Evolutionary conservation across 1,284 basidiomycete species (phyloP), one percentile per base, ranked within the genome.

Genomic region (Schizophyllum amplum): DNA sequence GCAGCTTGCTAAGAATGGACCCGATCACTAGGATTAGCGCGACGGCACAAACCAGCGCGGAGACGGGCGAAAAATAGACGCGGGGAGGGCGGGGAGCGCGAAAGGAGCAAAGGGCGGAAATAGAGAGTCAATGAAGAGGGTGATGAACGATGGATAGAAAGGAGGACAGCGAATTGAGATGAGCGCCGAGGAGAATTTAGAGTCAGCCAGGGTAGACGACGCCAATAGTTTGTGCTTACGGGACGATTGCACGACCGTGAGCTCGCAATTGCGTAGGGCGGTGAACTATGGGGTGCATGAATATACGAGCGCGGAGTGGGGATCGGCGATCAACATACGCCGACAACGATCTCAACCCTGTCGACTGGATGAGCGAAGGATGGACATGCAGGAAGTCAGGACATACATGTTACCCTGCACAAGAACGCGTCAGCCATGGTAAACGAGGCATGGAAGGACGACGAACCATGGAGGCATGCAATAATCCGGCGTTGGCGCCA

Each of bases 161-260:
- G 24, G 22, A 4, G 23, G 20, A 46, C 27, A 52, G 9, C 33
- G 33, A 42, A 42, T 42, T 42, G n/a, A n/a, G n/a, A n/a, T n/a
- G n/a, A 9, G 33, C 7, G 33, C 33, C 13, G 33, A 42, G 33
- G 33, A 33, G 6, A 33, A 33, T 5, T 6, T 33, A 6, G 6
- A 42, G 17, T 42, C 33, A 42, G 33, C 11, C 33, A 42, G 17
- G 11, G 33, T 9, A 17, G 13, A 9, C 33, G 33, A 9, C 17
- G 11, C 33, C 11, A 42, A 13, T 17, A 59, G 33, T 25, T n/a
- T 24, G 15, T 20, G 69, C 90, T 70, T 63, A 86, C 87, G 66
- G 9, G 87, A 81, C 11, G 87, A 85, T 67, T 94, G 93, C 1
- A 95, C 92, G 46, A 95, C 82, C 55, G 84, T 81, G 24, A 95